Base-by-base conservation (phyloP, 2,329 filamentous ascomycete genomes). In the Clarireedia monteithiana region DNA sequence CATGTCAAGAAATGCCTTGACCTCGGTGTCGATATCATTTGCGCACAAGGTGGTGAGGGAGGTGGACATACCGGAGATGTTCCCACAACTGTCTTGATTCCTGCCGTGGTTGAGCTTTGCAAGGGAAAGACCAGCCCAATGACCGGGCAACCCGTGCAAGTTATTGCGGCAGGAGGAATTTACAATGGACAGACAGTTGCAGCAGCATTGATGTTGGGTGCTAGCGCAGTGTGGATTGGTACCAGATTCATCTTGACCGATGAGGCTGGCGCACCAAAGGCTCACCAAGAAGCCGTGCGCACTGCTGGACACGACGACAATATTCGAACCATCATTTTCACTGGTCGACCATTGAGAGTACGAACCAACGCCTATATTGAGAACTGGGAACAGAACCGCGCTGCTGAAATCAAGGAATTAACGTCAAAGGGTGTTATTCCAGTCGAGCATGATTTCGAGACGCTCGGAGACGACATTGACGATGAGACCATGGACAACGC, bases 271-370 rank as follows among this genome's bases (percentile, higher is more conserved):
- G 94, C 94, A 10, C 89, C 94, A 64, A 86, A 90, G 73, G 83
- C 88, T 48, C 92, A 99, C 80, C 94, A 97, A 77, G 92, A 99
- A 70, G 90, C 92, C 59, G 94, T 99, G 65, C 83, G 84, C 68
- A 96, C 92, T 45, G 83, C 94, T 52, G 83, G 88, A 65, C 96
- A 94, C 72, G 91, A 97, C 74, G 94, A 99, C 75, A 99, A 95
- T 69, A 77, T 97, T 71, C 88, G 90, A 70, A 99, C 94, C 50
- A 89, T 97, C 73, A 99, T 99, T 77, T 99, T 97, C 82, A 99
- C 94, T 56, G 94, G 94, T 55, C 89, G 94, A 57, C 94, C 94
- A 38, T 80, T 99, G 70, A 89, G 94, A 64, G 94, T 99, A 58
- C 86, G 91, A 71, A 94, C 83, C 70, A 99, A 97, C 77, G 74